These are phyloP conservation scores for Fusarium sp. DNA, from an alignment of 2,329 filamentous ascomycete genomes.

Conservation along the genomic window DNA sequence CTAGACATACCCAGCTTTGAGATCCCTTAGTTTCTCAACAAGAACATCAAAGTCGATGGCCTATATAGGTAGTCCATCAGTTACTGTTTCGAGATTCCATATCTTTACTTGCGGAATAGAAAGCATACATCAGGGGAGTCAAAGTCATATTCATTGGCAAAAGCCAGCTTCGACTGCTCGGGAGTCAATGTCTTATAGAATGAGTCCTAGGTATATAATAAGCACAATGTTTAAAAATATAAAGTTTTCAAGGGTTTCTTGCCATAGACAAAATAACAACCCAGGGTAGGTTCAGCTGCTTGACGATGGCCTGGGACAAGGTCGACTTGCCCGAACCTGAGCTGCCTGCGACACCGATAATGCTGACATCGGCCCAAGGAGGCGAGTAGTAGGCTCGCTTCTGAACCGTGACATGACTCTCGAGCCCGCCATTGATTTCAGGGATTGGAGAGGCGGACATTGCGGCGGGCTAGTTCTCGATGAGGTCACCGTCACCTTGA, in stretches of 20 bases:
- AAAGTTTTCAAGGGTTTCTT: slow-evolving; percentile 48
- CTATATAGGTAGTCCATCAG: slow-evolving; percentile 47
- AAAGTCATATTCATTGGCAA: slow-evolving; percentile 94
- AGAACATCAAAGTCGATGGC: slow-evolving; percentile 95
- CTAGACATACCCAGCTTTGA: slow-evolving; percentile 85
- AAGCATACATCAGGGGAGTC: slow-evolving; percentile 79
- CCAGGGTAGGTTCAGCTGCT: slow-evolving; percentile 92
- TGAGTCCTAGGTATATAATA: slow-evolving; percentile 76
- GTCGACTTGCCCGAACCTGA: slow-evolving; percentile 97
- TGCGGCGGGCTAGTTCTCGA: slow-evolving; percentile 40
- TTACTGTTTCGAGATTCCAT: not conserved
- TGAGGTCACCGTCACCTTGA: slow-evolving; percentile 25
- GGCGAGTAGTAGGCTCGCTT: slow-evolving; percentile 84
- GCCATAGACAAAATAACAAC: slow-evolving; percentile 98
- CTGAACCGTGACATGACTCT: slow-evolving; percentile 63
- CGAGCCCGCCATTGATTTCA: slow-evolving; percentile 43
- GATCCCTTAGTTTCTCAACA: slow-evolving; percentile 80
- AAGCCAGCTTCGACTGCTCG: slow-evolving; percentile 83
- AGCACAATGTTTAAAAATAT: slow-evolving; percentile 29
- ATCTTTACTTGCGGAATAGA: not conserved
- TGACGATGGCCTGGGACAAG: slow-evolving; percentile 90
- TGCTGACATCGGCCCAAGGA: slow-evolving; percentile 95
- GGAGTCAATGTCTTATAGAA: slow-evolving; percentile 92
- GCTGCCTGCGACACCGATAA: slow-evolving; percentile 95
- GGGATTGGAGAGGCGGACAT: slow-evolving; percentile 38